Conservation (phyloP, 202 grass and related monocot species). For the Alloteropsis angusta region DNA sequence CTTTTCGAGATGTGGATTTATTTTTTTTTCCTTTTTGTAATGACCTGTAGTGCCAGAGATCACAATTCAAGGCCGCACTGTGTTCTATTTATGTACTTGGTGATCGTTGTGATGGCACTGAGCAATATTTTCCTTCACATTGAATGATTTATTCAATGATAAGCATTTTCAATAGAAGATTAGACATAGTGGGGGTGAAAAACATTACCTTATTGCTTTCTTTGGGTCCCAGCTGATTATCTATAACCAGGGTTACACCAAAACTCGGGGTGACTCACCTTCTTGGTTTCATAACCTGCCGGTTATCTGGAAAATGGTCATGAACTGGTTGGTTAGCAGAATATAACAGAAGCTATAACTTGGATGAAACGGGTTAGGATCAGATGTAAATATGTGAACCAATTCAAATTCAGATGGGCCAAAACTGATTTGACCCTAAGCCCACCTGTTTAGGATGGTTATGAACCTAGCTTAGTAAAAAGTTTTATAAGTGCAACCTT, state of each 20-base stretch:
- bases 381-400: not conserved
- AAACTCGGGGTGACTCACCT: not conserved
- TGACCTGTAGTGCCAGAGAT: not conserved
- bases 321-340: not conserved
- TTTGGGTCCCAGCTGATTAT: not conserved
- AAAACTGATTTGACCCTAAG: not conserved
- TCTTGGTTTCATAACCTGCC: not conserved
- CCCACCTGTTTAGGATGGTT: not conserved
- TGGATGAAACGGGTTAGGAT: not conserved
- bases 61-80: not conserved
- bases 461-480: not conserved
- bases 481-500: not conserved
- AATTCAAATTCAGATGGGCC: not conserved
- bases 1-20: not conserved
- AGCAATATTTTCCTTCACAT: not conserved
- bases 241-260: not conserved
- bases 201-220: not conserved
- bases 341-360: not conserved
- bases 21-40: not conserved
- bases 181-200: constrained; percentile 1
- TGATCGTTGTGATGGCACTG: not conserved
- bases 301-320: not conserved
- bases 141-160: not conserved
- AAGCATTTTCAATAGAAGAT: not conserved
- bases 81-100: not conserved